Conservation (phyloP, 371 early-diverging fungal genomes). For the Massospora cicadina region DNA sequence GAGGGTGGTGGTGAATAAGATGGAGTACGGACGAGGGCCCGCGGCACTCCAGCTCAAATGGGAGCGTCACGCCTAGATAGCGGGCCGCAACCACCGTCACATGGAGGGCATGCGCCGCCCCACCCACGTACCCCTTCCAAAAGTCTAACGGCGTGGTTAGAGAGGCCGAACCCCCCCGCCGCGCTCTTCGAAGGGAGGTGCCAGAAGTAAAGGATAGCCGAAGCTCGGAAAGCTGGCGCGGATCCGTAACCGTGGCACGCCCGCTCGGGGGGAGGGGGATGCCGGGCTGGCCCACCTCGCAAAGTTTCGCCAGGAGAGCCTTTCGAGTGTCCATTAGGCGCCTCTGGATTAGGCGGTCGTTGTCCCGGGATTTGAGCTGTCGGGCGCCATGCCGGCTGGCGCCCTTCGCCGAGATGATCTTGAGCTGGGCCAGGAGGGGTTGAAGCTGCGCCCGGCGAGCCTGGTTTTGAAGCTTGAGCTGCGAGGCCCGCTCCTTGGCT, state of each 20-base stretch:
- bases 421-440: background rate
- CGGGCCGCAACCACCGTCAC: background rate
- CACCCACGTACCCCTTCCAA: background rate
- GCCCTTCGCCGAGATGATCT: background rate
- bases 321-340: background rate
- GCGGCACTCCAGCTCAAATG: background rate
- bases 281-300: background rate
- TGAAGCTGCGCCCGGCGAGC: background rate
- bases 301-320: background rate
- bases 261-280: background rate
- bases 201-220: background rate
- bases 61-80: background rate
- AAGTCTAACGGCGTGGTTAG: background rate
- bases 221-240: background rate
- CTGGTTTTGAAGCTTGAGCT: background rate
- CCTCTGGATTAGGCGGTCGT: background rate
- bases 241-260: background rate
- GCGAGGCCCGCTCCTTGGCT: background rate
- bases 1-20: background rate
- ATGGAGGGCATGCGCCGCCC: background rate
- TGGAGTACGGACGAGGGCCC: background rate
- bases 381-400: background rate
- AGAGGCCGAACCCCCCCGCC: background rate
- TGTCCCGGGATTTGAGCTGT: background rate
- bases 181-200: background rate